Percentiles rank a stretch among this genome's conserved stretches.
These are phyloP conservation scores for Candida easanensis DNA, from an alignment of 805 yeast species.

Conservation along the genomic window DNA sequence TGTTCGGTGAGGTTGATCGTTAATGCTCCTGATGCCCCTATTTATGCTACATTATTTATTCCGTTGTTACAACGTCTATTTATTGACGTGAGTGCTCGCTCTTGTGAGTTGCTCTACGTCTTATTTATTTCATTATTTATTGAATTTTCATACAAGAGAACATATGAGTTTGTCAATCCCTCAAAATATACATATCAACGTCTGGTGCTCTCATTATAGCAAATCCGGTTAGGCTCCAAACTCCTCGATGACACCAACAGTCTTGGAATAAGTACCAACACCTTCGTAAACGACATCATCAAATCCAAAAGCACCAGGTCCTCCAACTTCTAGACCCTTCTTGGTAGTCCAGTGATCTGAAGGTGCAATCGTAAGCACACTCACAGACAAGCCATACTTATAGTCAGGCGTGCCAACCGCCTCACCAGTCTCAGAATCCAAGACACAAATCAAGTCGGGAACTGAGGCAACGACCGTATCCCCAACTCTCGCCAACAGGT, in stretches of 20 bases:
- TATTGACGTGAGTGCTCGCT: background rate
- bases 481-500: constrained; percentile 34
- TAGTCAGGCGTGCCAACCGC: constrained; percentile 51
- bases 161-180: too few relatives aligned
- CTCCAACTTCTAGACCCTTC: constrained; percentile 39
- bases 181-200: too few relatives aligned
- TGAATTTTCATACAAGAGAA: background rate
- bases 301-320: constrained; percentile 33
- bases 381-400: constrained; percentile 42
- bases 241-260: constrained; percentile 40
- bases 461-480: constrained; percentile 37
- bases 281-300: constrained; percentile 36
- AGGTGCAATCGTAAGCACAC: constrained; percentile 34
- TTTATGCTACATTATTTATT: background rate
- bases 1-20: constrained; percentile 93
- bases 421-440: constrained; percentile 43
- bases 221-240: constrained; percentile 3
- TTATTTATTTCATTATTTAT: background rate
- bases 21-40: constrained; percentile 24
- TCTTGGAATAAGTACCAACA: constrained; percentile 34
- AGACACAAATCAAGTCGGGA: constrained; percentile 44
- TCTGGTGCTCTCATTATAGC: too few relatives aligned
- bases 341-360: constrained; percentile 36
- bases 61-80: background rate
- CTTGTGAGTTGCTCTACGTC: background rate